Base-by-base conservation (phyloP, 331 rosid species). In the Spiraea crenata region DNA sequence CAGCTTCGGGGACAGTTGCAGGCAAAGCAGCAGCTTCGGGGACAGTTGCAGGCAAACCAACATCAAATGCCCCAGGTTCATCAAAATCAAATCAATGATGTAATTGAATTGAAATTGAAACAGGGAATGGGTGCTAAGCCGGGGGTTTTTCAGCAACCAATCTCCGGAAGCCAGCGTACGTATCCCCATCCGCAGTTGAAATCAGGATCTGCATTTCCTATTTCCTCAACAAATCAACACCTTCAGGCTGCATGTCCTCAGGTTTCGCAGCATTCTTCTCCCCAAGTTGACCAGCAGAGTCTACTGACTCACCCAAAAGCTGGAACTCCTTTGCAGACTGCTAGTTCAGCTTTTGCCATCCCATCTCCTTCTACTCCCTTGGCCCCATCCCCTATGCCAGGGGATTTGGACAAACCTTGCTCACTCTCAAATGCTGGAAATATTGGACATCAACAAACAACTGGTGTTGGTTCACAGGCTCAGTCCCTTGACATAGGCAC, bases 401-500 rank as follows among this genome's bases (percentile, higher is more conserved):
- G 88, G 65, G 98, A 93, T 68, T 80, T 87, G 34, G 98, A 93
- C 75, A 93, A 93, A 76, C 93, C 93, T 81, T 81, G 90, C 59
- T 77, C 86, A 2, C 86, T 83, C 38, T 56, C 93, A 73, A 85
- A 85, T 81, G 82, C 80, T 79, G 83, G 82, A 61, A 89, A 78
- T 87, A 62, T 80, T 73, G 98, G 87, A 67, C 88, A 80, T 65
- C 95, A 90, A 71, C 96, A 87, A 72, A 75, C 86, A 8, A 80
- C 82, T 54, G 74, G 64, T 67, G 75, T 76, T 3, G 84, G 75
- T 17, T 76, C 89, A 68, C 93, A 89, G 51, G 86, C 85, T 67
- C 96, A 81, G 56, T 93, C 96, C 69, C 96, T 90, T 78, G 96
- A 96, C 73, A 88, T 93, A 40, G 98, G 97, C 64, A 93, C 98